Evolutionary conservation across 1,284 basidiomycete species (phyloP), one percentile per base, ranked within the genome.

Genomic region (Malassezia furfur): DNA sequence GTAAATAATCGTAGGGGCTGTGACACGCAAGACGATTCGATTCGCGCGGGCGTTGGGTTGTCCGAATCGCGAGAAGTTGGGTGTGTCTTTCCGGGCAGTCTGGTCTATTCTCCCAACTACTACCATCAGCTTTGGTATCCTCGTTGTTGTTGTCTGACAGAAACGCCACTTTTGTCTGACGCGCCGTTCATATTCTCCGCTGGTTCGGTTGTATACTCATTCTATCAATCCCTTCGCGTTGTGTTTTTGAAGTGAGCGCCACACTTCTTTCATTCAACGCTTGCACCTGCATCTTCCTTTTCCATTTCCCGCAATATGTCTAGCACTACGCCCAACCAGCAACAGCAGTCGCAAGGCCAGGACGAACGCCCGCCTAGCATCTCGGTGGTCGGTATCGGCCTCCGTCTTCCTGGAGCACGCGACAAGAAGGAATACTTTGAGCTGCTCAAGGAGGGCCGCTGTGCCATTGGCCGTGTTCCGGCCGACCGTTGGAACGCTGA

Each of bases 401-500:
- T 57, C 12, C 55, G 55, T 11, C 46, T 57, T 10, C 55, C 55
- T 1, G 55, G 55, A 35, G 55, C 55, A 6, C 44, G 50, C 15
- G 50, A 57, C 50, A 57, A 57, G n/a, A 52, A 52, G 22, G 55
- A 57, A 34, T 44, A 55, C 39, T 48, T 53, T 30, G 41, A 65
- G 34, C 55, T 57, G 8, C 51, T 57, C 3, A 57, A 57, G 25
- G 55, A 57, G 28, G 50, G 45, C n/a, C 50, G 55, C 19, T 48
- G 48, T 40, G 43, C n/a, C 37, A 50, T 25, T 46, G 49, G 35
- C 52, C 58, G 31, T 14, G 37, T 34, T 9, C 59, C 63, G 6
- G 38, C 19, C 21, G 59, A 45, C 44, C 54, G 59, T 44, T 64
- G 63, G 45, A 65, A 65, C 36, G 55, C 64, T 15, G 61, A 67